Evolutionary conservation across 202 grass and related monocot species (phyloP), one percentile per base, ranked within the genome.

Genomic region (Carex arenaria): DNA sequence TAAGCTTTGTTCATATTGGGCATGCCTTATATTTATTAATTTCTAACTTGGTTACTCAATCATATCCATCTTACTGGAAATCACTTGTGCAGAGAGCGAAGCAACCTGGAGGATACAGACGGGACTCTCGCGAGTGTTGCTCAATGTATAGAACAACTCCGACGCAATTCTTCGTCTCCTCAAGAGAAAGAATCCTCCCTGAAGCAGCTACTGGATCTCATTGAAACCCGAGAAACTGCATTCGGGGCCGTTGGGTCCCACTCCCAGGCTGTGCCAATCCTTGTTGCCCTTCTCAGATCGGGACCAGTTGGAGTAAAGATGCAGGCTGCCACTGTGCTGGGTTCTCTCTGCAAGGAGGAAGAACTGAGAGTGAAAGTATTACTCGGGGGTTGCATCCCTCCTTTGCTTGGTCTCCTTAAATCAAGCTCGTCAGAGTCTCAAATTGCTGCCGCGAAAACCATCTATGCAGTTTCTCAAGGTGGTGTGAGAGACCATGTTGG

Each of bases 321-420:
- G 89, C 80, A 94, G 52, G 87, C 96, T 88, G 91, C 93, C 79
- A 83, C 91, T 82, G 96, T 99, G 85, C 86, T 99, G 9, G 96
- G 96, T 59, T 99, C 96, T 91, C 93, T 99, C 86, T 99, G 96
- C 89, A 99, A 96, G 85, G 96, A 99, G 86, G 93, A 99, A 49
- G 96, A 99, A 65, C 28, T 99, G 86, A 92, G 91, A 76, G 93
- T 96, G 64, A 99, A 99, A 87, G 96, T 99, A 79, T 79, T 99
- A 63, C 93, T 99, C 62, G 96, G 96, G 67, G 96, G 96, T 77
- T 99, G 96, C 87, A 99, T 99, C 36, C 96, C 96, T 87, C 96
- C 96, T 13, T 91, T 99, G 85, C 96, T 99, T 85, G 88, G 87
- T 67, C 91, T 99, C 80, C 93, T 99, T 61, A 99, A 89, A 75